A percentile compares a stretch with the other conserved stretches of the same genome.
phyloP scores from a whole-genome alignment of 2,329 filamentous ascomycete genomes.

The Talaromyces sp. region DNA sequence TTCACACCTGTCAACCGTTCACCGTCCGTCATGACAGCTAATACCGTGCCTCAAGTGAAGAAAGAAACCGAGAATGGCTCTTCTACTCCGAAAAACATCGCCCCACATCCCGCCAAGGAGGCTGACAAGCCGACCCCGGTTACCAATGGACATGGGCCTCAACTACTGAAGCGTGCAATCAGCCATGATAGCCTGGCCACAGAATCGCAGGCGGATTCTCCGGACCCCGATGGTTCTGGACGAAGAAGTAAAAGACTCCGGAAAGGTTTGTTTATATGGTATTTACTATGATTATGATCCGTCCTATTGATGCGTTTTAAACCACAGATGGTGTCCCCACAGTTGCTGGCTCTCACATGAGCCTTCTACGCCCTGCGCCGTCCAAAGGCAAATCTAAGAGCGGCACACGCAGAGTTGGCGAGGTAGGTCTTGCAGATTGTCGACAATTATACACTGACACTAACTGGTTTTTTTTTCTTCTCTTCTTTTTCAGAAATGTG shows the following conservation, averaged over 20 bases:
- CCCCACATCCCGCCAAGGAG: slow-evolving; percentile 46
- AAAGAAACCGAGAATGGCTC: slow-evolving; percentile 52
- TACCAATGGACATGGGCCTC: slow-evolving; percentile 48
- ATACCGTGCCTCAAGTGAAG: slow-evolving; percentile 39
- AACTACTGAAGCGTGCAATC: slow-evolving; percentile 71
- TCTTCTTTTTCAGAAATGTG: slow-evolving; percentile 62
- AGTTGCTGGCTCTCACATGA: slow-evolving; percentile 96
- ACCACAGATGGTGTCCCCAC: slow-evolving; percentile 58
- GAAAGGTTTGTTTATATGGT: slow-evolving; percentile 58
- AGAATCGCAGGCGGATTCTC: slow-evolving; percentile 37
- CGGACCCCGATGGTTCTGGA: slow-evolving; percentile 60
- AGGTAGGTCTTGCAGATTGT: slow-evolving; percentile 39
- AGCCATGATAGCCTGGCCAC: slow-evolving; percentile 50
- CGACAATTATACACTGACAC: slow-evolving; percentile 21
- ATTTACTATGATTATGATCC: neutral
- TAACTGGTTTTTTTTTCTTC: neutral
- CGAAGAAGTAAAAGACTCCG: slow-evolving; percentile 89
- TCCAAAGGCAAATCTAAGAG: slow-evolving; percentile 53
- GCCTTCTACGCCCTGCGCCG: slow-evolving; percentile 76
- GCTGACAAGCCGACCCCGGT: slow-evolving; percentile 36
- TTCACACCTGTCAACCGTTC: slow-evolving; percentile 58
- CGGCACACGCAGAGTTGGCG: slow-evolving; percentile 52
- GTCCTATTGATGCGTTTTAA: slow-evolving; percentile 1
- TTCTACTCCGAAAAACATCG: slow-evolving; percentile 58
- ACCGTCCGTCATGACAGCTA: slow-evolving; percentile 39